Percentiles rank a stretch among this genome's conserved stretches.
phyloP scores from a whole-genome alignment of 2,329 filamentous ascomycete genomes.

The Fusarium heterosporum region DNA sequence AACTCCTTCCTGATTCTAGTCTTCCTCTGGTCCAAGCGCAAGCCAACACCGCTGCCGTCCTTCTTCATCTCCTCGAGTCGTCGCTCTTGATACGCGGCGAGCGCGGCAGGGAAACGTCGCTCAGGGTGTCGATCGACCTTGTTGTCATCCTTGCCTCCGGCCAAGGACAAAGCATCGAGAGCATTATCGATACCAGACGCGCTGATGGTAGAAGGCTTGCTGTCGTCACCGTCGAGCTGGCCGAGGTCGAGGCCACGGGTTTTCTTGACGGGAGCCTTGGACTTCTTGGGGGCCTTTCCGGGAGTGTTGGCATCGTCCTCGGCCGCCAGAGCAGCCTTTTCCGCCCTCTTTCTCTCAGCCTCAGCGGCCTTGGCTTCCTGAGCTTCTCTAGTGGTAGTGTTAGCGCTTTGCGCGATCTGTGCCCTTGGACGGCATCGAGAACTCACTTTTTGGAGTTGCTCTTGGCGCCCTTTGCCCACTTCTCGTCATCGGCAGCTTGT shows the following conservation, averaged over 20 bases:
- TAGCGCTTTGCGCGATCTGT: constrained; percentile 6
- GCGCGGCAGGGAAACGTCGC: constrained; percentile 87
- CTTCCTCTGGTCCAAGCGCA: constrained; percentile 86
- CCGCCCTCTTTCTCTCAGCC: constrained; percentile 91
- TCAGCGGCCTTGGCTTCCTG: constrained; percentile 77
- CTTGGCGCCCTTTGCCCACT: constrained; percentile 91
- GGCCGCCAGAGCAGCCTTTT: constrained; percentile 83
- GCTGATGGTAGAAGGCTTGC: constrained; percentile 71
- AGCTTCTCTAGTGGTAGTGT: constrained; percentile 49
- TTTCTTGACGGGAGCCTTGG: constrained; percentile 76
- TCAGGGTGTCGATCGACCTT: constrained; percentile 93
- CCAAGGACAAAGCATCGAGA: constrained; percentile 83
- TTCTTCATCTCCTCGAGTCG: constrained; percentile 86
- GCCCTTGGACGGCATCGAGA: neutral
- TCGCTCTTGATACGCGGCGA: constrained; percentile 82
- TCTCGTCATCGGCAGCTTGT: constrained; percentile 74
- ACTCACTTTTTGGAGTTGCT: constrained; percentile 86
- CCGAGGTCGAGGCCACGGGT: constrained; percentile 78
- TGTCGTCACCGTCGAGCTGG: constrained; percentile 74
- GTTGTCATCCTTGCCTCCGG: constrained; percentile 63
- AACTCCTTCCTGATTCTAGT: constrained; percentile 91
- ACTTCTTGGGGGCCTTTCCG: constrained; percentile 72
- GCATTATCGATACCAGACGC: constrained; percentile 94
- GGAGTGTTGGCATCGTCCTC: constrained; percentile 80
- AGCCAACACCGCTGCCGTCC: constrained; percentile 77